Evolutionary conservation across 202 grass and related monocot genomes (phyloP), one percentile per base, ranked within the genome.

Genomic region (Miscanthus sacchariflorus): DNA sequence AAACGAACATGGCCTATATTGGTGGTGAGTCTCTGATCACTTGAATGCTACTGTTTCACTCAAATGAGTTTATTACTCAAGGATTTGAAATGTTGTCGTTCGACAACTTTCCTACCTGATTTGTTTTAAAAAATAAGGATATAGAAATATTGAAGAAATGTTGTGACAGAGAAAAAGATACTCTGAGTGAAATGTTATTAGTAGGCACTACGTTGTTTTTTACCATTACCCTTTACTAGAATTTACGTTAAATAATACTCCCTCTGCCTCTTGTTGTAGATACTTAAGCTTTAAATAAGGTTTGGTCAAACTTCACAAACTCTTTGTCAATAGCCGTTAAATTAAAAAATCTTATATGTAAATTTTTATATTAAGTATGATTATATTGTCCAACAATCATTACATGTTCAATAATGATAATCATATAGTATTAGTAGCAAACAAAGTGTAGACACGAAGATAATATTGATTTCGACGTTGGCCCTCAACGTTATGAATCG

Each of bases 401-500:
- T n/a, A 13, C 74, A 77, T 77, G 74, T 19, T 56, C 77, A 38
- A 83, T 83, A 65, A 67, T 17, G 71, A 58, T 84, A 43, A 63
- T 84, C 56, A 0, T 65, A 36, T 81, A 7, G 23, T 64, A 14
- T 4, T 36, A 28, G 58, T 58, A 72, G 70, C 64, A 40, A 76
- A 88, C 89, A 84, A 88, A 84, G 52, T 81, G n/a, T 84, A 76
- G 81, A 76, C 48, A 81, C 50, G 48, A 25, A 25, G 46, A 42
- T 56, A 24, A 46, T 35, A 24, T 81, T 30, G 23, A 84, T 76
- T 58, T 88, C 30, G 15, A 43, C 45, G 49, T 24, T 54, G 15
- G 68, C 25, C 46, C 58, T 66, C 30, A 38, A 23, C 74, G 35
- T 45, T 85, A 68, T 15, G 59, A 44, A 59, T 68, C 54, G 10